phyloP scores from a whole-genome alignment of 2,329 filamentous ascomycete genomes.

The Lomentospora prolificans region DNA sequence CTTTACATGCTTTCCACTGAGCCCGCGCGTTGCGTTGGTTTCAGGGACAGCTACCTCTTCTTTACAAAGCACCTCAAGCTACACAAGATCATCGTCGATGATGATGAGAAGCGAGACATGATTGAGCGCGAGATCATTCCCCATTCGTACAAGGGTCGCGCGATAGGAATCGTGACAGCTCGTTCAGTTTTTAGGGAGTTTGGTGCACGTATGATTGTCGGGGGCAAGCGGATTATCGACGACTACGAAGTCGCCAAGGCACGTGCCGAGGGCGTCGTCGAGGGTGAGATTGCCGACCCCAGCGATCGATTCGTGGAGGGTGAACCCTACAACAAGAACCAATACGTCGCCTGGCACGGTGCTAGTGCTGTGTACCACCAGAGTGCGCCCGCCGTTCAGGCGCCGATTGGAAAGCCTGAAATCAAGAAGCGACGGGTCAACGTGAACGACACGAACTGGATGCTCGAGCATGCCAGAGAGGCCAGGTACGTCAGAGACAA shows the following conservation, averaged over 20 bases:
- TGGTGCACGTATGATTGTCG: conserved; percentile 86
- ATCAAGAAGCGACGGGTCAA: conserved; percentile 77
- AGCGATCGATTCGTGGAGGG: conserved; percentile 69
- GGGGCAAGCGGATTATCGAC: conserved; percentile 74
- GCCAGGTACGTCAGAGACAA: conserved; percentile 79
- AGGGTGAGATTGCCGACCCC: conserved; percentile 86
- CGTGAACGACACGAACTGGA: conserved; percentile 92
- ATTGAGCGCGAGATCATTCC: conserved; percentile 94
- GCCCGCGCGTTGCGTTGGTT: conserved; percentile 90
- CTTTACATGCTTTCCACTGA: conserved; percentile 99
- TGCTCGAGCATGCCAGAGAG: conserved; percentile 85
- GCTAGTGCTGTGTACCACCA: conserved; percentile 94
- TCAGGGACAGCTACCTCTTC: conserved; percentile 96
- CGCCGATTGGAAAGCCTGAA: conserved; percentile 65
- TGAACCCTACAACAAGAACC: conserved; percentile 95
- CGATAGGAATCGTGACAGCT: conserved; percentile 93
- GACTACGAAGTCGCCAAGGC: conserved; percentile 79
- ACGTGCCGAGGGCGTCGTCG: conserved; percentile 65
- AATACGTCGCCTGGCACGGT: conserved; percentile 97
- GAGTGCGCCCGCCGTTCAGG: conserved; percentile 64
- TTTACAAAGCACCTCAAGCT: conserved; percentile 96
- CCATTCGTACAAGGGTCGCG: conserved; percentile 95
- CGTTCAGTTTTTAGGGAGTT: conserved; percentile 96
- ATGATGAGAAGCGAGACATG: conserved; percentile 93
- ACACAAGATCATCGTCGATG: conserved; percentile 96